These are phyloP conservation scores for Thozetella sp. DNA, from an alignment of 495 filamentous ascomycete species.

Conservation along the genomic window DNA sequence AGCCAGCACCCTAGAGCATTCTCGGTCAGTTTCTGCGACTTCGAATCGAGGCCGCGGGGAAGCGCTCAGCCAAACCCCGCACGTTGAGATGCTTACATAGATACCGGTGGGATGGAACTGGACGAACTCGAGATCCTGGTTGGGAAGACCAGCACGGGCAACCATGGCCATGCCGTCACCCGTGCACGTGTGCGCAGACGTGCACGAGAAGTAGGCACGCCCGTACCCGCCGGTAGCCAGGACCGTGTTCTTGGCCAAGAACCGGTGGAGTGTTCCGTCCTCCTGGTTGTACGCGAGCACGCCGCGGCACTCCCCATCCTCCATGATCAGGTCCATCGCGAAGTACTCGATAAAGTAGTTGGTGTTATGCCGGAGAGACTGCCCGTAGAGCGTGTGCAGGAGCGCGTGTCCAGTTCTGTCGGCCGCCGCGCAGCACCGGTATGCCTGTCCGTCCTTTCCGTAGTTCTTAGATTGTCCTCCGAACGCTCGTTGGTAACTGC, in stretches of 20 bases:
- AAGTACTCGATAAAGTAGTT: slow-evolving; percentile 99
- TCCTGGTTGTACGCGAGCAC: slow-evolving; percentile 98
- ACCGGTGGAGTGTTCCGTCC: slow-evolving; percentile 94
- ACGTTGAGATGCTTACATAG: too few species aligned
- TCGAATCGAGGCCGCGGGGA: too few species aligned
- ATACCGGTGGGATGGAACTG: slow-evolving; percentile 99
- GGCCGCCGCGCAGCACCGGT: slow-evolving; percentile 92
- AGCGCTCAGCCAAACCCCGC: too few species aligned
- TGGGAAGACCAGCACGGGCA: slow-evolving; percentile 92
- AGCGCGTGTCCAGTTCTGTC: slow-evolving; percentile 96
- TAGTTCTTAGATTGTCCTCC: slow-evolving; percentile 94
- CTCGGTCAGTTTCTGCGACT: too few species aligned
- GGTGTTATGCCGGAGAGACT: slow-evolving; percentile 94
- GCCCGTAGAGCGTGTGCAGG: slow-evolving; percentile 96
- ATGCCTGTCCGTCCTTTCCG: slow-evolving; percentile 96
- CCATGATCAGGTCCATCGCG: slow-evolving; percentile 93
- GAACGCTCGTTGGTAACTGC: slow-evolving; percentile 89
- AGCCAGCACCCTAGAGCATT: slow-evolving; percentile 97
- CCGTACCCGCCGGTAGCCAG: slow-evolving; percentile 96
- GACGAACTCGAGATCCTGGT: slow-evolving; percentile 99
- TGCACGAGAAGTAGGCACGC: slow-evolving; percentile 96
- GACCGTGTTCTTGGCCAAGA: slow-evolving; percentile 94
- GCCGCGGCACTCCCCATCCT: slow-evolving; percentile 93
- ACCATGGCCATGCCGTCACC: slow-evolving; percentile 99
- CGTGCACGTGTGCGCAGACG: slow-evolving; percentile 96